Percentiles rank a stretch among this genome's conserved stretches.
Conservation (phyloP, 345 rosid genomes). For the Alliaria petiolata region DNA sequence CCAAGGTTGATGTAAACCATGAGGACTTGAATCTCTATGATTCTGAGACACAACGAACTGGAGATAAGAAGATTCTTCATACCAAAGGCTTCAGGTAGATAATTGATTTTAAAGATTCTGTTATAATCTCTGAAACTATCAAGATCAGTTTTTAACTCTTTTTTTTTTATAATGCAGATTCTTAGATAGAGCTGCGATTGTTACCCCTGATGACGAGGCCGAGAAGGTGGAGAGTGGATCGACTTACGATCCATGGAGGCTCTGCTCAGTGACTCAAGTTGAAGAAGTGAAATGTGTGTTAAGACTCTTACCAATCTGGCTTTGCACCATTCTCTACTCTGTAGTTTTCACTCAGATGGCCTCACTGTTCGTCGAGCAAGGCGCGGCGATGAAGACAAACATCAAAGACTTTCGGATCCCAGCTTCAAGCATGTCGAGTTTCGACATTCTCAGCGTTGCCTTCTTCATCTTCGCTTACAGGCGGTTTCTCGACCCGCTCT, state of each 20-base stretch:
- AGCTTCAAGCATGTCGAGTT: constrained; percentile 94
- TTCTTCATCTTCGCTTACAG: constrained; percentile 71
- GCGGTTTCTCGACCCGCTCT: constrained; percentile 59
- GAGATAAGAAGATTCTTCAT: constrained; percentile 68
- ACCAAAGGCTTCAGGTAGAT: constrained; percentile 80
- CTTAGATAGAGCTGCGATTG: constrained; percentile 81
- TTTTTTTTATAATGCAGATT: constrained; percentile 42
- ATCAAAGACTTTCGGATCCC: constrained; percentile 61
- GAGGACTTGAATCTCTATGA: constrained; percentile 48
- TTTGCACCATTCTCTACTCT: constrained; percentile 90
- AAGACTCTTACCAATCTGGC: constrained; percentile 91
- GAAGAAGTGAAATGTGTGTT: constrained; percentile 96
- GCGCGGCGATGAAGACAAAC: constrained; percentile 74
- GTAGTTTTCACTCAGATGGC: constrained; percentile 99
- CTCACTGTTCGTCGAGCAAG: constrained; percentile 96
- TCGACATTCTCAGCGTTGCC: constrained; percentile 89
- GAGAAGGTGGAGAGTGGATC: constrained; percentile 30
- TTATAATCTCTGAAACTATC: neutral
- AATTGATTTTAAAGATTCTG: neutral
- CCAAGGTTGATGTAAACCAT: constrained; percentile 38
- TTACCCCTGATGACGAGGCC: constrained; percentile 47
- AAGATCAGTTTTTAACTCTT: neutral
- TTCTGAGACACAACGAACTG: constrained; percentile 27
- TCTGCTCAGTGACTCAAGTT: constrained; percentile 83
- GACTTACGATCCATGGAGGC: constrained; percentile 54